A percentile compares a stretch with the other conserved stretches of the same genome.
These are phyloP conservation scores for Catharanthus roseus DNA, from an alignment of 257 asterid genomes.

Conservation along the genomic window DNA sequence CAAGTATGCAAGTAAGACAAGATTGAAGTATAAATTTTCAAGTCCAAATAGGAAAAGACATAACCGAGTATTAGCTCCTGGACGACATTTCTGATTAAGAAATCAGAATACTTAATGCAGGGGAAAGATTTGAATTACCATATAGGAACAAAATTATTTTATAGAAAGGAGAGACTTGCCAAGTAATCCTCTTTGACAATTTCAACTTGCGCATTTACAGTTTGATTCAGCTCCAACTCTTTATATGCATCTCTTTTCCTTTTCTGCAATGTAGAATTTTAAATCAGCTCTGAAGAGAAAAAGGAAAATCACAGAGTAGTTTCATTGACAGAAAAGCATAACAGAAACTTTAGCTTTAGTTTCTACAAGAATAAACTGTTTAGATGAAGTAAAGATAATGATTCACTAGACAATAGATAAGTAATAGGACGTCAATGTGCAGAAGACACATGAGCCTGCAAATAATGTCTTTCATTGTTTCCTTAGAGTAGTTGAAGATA, in stretches of 20 bases:
- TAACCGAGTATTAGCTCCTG: not conserved
- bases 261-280: constrained; percentile 46
- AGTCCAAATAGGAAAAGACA: not conserved
- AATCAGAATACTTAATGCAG: not conserved
- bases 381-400: not conserved
- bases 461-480: not conserved
- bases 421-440: not conserved
- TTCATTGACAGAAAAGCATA: constrained; percentile 3
- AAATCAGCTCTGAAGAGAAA: constrained; percentile 11
- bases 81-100: not conserved
- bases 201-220: constrained; percentile 70
- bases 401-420: not conserved
- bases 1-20: not conserved
- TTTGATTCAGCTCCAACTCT: constrained; percentile 70
- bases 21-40: not conserved
- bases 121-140: not conserved
- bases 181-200: constrained; percentile 82
- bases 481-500: not conserved
- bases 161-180: constrained; percentile 38
- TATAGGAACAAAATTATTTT: constrained; percentile 3
- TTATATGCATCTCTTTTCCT: constrained; percentile 56
- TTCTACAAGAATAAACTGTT: not conserved
- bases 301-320: constrained; percentile 4
- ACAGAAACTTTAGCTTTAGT: not conserved
- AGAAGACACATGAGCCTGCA: constrained; percentile 1